Base-by-base conservation (phyloP, 768 basidiomycete species). In the Kwoniella newhampshirensis region DNA sequence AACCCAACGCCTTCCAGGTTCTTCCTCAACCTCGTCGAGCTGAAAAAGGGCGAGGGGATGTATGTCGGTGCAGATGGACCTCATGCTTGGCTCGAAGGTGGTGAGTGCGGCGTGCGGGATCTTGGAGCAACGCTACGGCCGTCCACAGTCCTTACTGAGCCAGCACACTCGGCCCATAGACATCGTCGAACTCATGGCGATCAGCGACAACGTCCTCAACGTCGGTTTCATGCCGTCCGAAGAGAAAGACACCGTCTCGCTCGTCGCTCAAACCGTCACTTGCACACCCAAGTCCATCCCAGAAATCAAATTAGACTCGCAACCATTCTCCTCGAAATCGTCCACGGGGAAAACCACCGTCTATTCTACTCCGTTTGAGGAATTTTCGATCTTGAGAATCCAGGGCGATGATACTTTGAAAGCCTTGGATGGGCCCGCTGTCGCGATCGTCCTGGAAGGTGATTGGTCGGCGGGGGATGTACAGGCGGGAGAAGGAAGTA, bases 161-260 rank as follows among this genome's bases (percentile, higher is more conserved):
- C n/a, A n/a, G n/a, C n/a, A n/a, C n/a, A n/a, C n/a, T 32, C 13
- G 32, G 7, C 32, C 32, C 27, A 13, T 55, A 94, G 93, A 98
- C 68, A 92, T 92, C 76, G 89, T 97, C 71, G 94, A 97, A 73
- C 92, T 91, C 79, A 98, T 98, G 93, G 94, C 94, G 23, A 93
- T 93, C 1, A 68, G 67, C 26, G 71, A 73, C 60, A 70, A 73
- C 44, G 71, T 73, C 27, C 62, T 73, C 36, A 73, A 73, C 57
- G 62, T 70, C 32, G 68, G 66, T 11, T 73, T 73, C 51, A 58
- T 63, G 18, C 64, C 66, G 20, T 50, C 46, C 18, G 20, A 27
- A 11, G 65, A 70, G 36, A 71, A 71, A 41, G 65, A 68, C 56
- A 56, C 57, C 42, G 51, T 63, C 15, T 52, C 54, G 17, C 54